Conservation (phyloP, 345 rosid genomes). For the Geranium rotundifolium region DNA sequence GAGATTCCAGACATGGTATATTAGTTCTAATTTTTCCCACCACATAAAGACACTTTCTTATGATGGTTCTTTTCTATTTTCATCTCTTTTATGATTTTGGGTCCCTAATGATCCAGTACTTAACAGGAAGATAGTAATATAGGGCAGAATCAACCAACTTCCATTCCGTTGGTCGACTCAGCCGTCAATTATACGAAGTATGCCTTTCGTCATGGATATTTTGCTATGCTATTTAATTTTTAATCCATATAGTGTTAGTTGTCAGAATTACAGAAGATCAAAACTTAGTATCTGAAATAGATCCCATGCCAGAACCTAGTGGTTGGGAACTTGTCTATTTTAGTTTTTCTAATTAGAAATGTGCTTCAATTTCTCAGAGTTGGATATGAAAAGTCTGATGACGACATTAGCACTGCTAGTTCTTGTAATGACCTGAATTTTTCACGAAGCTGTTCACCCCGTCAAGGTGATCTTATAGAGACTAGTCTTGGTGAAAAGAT, state of each 20-base stretch:
- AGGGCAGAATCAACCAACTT: constrained; percentile 20
- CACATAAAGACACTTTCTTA: not conserved
- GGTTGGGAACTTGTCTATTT: not conserved
- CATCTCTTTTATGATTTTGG: constrained; percentile 1
- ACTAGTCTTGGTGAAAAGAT: constrained; percentile 27
- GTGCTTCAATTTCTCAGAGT: constrained; percentile 21
- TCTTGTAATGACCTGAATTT: constrained; percentile 28
- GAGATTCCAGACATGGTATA: constrained; percentile 34
- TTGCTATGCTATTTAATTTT: not conserved
- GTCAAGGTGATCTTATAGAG: constrained; percentile 27
- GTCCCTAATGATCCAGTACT: constrained; percentile 18
- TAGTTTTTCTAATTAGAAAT: not conserved
- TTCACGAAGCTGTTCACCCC: constrained; percentile 26
- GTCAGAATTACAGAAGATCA: not conserved
- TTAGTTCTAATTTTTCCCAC: not conserved
- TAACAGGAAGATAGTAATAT: constrained; percentile 45
- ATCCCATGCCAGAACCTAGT: not conserved
- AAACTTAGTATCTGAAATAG: too few species aligned
- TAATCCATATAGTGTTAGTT: not conserved
- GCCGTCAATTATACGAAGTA: constrained; percentile 37
- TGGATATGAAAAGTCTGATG: constrained; percentile 51
- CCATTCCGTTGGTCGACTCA: constrained; percentile 24
- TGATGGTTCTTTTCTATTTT: not conserved
- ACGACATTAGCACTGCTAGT: constrained; percentile 51
- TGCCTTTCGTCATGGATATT: constrained; percentile 6